These are phyloP conservation scores for Roridomyces roridus DNA, from an alignment of 768 basidiomycete species.

Conservation along the genomic window DNA sequence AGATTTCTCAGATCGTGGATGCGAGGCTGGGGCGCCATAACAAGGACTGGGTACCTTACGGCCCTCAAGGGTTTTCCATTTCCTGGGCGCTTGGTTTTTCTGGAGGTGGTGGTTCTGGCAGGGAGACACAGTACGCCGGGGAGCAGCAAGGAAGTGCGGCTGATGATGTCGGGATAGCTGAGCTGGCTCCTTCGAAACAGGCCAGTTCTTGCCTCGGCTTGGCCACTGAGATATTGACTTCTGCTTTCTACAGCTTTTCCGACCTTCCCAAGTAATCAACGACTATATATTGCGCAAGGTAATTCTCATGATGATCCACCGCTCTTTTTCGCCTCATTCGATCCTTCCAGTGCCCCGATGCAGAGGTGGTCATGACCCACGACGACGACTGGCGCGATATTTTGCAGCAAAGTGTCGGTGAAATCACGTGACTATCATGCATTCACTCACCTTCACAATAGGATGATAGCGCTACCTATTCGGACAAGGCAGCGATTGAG, in stretches of 20 bases:
- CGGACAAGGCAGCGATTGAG: no score
- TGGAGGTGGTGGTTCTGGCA: neutral
- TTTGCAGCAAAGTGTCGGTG: no score
- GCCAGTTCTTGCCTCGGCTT: no score
- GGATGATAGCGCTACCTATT: no score
- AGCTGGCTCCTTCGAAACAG: neutral
- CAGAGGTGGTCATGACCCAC: constrained; percentile 4
- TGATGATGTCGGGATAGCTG: neutral
- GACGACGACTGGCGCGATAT: constrained; percentile 19
- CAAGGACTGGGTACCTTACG: constrained; percentile 2
- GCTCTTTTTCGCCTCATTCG: no score
- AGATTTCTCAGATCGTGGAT: neutral
- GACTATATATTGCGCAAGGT: constrained; percentile 4
- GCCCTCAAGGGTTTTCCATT: neutral
- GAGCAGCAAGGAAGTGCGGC: neutral
- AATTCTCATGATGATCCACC: neutral
- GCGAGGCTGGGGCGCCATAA: neutral
- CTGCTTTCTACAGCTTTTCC: neutral
- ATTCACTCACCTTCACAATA: no score
- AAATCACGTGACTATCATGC: no score
- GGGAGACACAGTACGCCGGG: neutral
- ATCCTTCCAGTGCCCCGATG: neutral
- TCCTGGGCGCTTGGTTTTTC: constrained; percentile 2
- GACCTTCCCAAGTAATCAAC: constrained; percentile 6
- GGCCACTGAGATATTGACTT: no score